Evolutionary conservation across 306 rosid species (phyloP).

Genomic region (Alnus glutinosa): DNA sequence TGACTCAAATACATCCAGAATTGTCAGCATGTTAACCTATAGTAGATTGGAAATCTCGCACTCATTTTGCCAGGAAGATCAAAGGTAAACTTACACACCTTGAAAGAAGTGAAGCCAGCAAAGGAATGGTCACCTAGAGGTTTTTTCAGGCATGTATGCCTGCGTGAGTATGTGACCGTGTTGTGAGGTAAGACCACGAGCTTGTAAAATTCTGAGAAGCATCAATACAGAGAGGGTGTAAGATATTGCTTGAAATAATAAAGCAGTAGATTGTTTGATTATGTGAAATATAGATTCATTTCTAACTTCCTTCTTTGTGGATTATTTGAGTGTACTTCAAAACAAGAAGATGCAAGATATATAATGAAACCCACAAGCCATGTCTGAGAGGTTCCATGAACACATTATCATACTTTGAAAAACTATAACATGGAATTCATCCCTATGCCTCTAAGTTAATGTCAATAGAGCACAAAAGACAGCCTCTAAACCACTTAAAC

Average conservation of each 20-base stretch:
- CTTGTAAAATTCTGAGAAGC: neutral
- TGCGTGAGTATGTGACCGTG: neutral
- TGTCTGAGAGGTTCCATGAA: neutral
- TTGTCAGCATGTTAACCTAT: slow-evolving; percentile 18
- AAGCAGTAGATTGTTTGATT: slow-evolving; percentile 9
- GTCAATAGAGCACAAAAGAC: neutral
- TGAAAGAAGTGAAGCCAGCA: neutral
- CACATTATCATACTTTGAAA: neutral
- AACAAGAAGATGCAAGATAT: neutral
- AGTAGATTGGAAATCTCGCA: slow-evolving; percentile 16
- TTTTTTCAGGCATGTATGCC: slow-evolving; percentile 31
- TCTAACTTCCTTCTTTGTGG: neutral
- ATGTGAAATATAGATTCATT: neutral
- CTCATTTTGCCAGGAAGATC: slow-evolving; percentile 23
- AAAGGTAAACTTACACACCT: neutral
- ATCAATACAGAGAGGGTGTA: neutral
- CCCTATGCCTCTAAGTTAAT: neutral
- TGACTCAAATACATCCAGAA: slow-evolving; percentile 9
- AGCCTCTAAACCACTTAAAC: neutral
- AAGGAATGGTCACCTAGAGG: slow-evolving; percentile 26
- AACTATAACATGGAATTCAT: neutral
- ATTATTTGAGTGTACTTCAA: neutral
- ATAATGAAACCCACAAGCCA: neutral
- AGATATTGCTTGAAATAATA: slow-evolving; percentile 12
- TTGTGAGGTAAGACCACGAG: neutral